Conservation (phyloP, 805 yeast species). For the Debaryomyces tyrocola region DNA sequence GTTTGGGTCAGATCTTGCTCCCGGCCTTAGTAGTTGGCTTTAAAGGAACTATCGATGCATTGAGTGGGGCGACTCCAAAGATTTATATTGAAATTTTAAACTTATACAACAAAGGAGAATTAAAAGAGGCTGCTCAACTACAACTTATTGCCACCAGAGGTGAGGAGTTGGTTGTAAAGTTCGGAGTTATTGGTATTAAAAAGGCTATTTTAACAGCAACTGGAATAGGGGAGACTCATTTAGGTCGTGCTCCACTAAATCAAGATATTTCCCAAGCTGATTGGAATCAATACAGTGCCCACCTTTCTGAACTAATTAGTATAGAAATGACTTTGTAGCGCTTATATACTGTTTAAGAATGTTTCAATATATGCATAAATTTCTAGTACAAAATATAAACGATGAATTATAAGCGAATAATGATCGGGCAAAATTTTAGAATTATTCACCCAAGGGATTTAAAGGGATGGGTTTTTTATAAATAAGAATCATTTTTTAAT, state of each 20-base stretch:
- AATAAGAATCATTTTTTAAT: too few relatives aligned
- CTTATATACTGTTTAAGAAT: too few relatives aligned
- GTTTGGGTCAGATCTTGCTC: slow-evolving; percentile 51
- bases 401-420: too few relatives aligned
- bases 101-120: slow-evolving; percentile 38
- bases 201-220: slow-evolving; percentile 33
- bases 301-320: slow-evolving; percentile 7
- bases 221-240: slow-evolving; percentile 45
- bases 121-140: slow-evolving; percentile 39
- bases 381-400: too few relatives aligned
- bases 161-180: slow-evolving; percentile 43
- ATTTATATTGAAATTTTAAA: slow-evolving; percentile 42
- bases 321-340: slow-evolving; percentile 1
- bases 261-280: slow-evolving; percentile 23
- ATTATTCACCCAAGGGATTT: too few relatives aligned
- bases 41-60: slow-evolving; percentile 53
- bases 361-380: too few relatives aligned
- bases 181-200: slow-evolving; percentile 51
- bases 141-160: slow-evolving; percentile 46
- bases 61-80: slow-evolving; percentile 54
- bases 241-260: slow-evolving; percentile 50
- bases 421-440: too few relatives aligned
- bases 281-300: slow-evolving; percentile 6
- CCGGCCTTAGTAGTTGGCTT: slow-evolving; percentile 50
- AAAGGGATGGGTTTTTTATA: too few relatives aligned